Base-by-base conservation (phyloP, 1,284 basidiomycete genomes). In the Cutaneotrichosporon mucoides region DNA sequence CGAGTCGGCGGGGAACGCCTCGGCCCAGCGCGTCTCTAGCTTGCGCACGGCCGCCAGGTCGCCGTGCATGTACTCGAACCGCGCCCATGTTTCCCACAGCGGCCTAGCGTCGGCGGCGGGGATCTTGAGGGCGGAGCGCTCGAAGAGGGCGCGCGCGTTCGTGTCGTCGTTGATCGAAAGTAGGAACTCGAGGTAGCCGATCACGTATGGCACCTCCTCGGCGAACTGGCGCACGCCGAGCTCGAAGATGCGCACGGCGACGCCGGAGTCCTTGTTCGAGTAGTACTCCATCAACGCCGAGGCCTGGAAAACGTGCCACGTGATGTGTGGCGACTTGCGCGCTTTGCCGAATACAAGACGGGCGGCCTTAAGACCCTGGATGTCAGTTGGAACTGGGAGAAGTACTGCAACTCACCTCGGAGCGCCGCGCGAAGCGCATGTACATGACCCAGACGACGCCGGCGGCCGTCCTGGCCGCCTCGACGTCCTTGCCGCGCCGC, bases 271-370 rank as follows among this genome's bases (percentile, higher is more conserved):
- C 71, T 93, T 91, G 60, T 88, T 92, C 75, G 88, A 89, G 76
- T 97, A 92, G 73, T 97, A 97, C 77, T 99, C 95, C 85, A 95
- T 91, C 68, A 96, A 76, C 0, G 95, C 96, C 55, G 89, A 87
- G 44, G 92, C 90, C 76, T 99, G 94, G 71, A 89, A 96, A 0
- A 93, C 88, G 71, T 94, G 89, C 93, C 95, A 98, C 10, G 90
- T 86, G 16, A 86, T 84, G 82, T 87, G 88, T 16, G 86, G 83
- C 67, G 93, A 91, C 73, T 87, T 90, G 63, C 94, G 84, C 11
- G 93, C 92, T 73, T 88, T 88, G 36, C 83, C 84, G 72, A 99
- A 99, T 2, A 94, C 81, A 1, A 82, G 81, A 54, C 96, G 82
- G 16, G 89, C 88, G 3, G 87, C 82, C 75, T 89, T 89, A 72